Percentiles rank a stretch among this genome's conserved stretches.
Conservation (phyloP, 164 flowering plant genomes). For the Tetracentron sinense region DNA sequence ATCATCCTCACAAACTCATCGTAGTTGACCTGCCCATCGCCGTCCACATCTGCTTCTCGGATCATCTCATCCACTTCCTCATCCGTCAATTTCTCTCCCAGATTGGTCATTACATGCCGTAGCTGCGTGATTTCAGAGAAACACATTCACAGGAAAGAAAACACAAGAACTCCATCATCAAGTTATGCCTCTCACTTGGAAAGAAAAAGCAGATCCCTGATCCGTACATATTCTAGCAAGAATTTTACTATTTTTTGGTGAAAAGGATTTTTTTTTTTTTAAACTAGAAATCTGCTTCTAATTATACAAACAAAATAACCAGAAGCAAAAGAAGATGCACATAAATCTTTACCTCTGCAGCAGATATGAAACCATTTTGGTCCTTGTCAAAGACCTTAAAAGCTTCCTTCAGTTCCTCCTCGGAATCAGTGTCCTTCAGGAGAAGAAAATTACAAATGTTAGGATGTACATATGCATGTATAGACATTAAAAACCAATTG, state of each 20-base stretch:
- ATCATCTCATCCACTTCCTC: slow-evolving; percentile 71
- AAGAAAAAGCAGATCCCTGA: not conserved
- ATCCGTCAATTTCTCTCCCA: slow-evolving; percentile 60
- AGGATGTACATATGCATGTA: not conserved
- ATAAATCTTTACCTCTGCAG: slow-evolving; percentile 43
- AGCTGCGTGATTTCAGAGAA: slow-evolving; percentile 27
- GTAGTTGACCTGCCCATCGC: slow-evolving; percentile 56
- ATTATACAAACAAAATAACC: not conserved
- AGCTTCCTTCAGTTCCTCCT: slow-evolving; percentile 57
- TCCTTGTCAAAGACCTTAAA: slow-evolving; percentile 65
- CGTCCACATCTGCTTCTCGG: slow-evolving; percentile 56
- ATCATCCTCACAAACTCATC: slow-evolving; percentile 60
- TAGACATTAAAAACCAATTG: no score
- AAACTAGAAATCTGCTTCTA: not conserved
- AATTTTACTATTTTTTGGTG: no score
- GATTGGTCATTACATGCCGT: slow-evolving; percentile 60
- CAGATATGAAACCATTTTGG: slow-evolving; percentile 61
- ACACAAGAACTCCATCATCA: no score
- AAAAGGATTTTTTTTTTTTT: not conserved
- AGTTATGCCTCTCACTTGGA: no score
- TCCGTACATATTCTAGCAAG: not conserved
- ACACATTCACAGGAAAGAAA: not conserved
- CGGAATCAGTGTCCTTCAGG: slow-evolving; percentile 49
- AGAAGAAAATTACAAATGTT: not conserved
- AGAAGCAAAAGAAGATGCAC: not conserved